Conservation (phyloP, 2,329 filamentous ascomycete species). For the Exophiala sp. region DNA sequence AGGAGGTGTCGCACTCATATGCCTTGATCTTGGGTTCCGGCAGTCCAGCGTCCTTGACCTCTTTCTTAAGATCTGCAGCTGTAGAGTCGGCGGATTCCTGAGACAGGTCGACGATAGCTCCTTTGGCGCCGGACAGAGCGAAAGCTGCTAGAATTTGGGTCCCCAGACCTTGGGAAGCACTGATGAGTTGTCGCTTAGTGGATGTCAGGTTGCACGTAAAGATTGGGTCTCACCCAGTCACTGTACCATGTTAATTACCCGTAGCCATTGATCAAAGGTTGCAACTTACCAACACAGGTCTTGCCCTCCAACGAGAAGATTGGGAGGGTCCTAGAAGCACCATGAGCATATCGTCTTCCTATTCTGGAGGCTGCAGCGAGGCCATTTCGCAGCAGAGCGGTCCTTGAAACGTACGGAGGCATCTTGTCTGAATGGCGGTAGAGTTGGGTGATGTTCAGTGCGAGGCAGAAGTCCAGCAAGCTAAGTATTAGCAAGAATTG, state of each 20-base stretch:
- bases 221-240: background rate
- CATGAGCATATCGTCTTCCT: conserved; percentile 1
- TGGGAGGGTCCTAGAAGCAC: conserved; percentile 12
- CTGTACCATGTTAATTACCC: background rate
- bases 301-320: conserved; percentile 21
- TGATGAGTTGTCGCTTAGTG: background rate
- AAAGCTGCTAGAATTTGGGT: conserved; percentile 11
- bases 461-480: no score
- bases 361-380: background rate
- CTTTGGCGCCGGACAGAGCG: conserved; percentile 11
- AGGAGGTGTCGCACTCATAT: conserved; percentile 5
- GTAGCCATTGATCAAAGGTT: background rate
- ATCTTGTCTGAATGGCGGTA: conserved; percentile 5
- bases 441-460: no score
- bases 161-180: conserved; percentile 13
- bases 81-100: background rate
- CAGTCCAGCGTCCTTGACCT: conserved; percentile 3
- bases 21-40: background rate
- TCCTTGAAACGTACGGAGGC: background rate
- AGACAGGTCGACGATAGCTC: conserved; percentile 10
- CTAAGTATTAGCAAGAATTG: no score
- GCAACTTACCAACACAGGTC: conserved; percentile 20
- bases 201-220: background rate
- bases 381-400: background rate
- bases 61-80: conserved; percentile 1